phyloP scores from a whole-genome alignment of 208 protist species.

The Wallacemonas sp. region DNA sequence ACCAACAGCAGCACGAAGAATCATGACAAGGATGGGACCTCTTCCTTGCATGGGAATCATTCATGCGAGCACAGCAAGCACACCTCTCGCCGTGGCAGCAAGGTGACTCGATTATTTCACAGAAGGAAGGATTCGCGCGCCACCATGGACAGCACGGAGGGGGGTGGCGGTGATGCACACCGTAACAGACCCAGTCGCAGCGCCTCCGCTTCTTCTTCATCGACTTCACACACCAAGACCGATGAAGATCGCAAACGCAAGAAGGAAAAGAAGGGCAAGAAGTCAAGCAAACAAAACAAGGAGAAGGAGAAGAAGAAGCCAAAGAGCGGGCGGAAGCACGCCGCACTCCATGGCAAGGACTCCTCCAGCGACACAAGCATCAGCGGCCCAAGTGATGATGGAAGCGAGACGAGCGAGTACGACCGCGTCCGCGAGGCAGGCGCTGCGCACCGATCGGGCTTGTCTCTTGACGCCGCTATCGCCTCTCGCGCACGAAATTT shows the following conservation, averaged over 20 bases:
- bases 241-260: background rate
- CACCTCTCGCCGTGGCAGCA: background rate
- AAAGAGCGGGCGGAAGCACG: background rate
- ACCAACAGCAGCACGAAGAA: no score
- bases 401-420: conserved; percentile 5
- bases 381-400: conserved; percentile 2
- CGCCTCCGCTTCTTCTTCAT: background rate
- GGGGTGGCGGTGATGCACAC: background rate
- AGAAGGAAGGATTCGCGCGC: conserved; percentile 1
- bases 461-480: conserved; percentile 1
- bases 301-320: conserved; percentile 4
- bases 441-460: background rate
- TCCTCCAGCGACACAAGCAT: conserved; percentile 17
- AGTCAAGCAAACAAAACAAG: conserved; percentile 13
- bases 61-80: background rate
- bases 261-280: conserved; percentile 13
- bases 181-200: background rate
- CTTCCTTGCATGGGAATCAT: no score
- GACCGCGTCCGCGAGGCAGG: background rate
- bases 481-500: background rate
- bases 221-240: no score
- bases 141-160: background rate
- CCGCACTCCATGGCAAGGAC: background rate
- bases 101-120: background rate
- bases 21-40: no score